Conservation (phyloP, 805 yeast species). For the Schwanniomyces occidentalis region DNA sequence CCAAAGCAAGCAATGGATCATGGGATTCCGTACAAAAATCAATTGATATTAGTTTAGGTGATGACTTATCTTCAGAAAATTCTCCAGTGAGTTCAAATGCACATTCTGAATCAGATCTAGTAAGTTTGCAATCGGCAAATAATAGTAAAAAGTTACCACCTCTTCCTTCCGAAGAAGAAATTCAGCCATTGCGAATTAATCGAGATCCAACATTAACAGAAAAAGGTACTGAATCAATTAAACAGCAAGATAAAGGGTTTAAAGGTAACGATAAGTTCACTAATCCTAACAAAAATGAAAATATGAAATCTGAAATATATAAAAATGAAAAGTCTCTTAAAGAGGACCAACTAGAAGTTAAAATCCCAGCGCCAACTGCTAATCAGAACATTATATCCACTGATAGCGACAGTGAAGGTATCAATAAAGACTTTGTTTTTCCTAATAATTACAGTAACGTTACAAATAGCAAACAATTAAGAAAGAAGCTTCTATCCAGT, state of each 20-base stretch:
- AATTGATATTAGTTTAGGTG: constrained; percentile 15
- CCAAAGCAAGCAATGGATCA: constrained; percentile 15
- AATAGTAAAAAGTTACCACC: too few species aligned
- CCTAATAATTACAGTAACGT: constrained; percentile 35
- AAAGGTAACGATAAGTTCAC: background rate
- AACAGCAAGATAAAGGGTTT: background rate
- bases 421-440: constrained; percentile 37
- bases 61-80: background rate
- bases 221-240: too few species aligned
- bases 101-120: background rate
- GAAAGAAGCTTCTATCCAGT: constrained; percentile 8
- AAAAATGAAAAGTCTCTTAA: background rate
- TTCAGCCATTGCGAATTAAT: constrained; percentile 15
- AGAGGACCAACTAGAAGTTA: background rate
- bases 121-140: too few species aligned
- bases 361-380: background rate
- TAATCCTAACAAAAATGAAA: background rate
- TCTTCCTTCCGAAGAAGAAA: too few species aligned
- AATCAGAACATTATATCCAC: background rate
- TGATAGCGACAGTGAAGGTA: constrained; percentile 33
- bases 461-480: constrained; percentile 28
- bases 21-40: constrained; percentile 33
- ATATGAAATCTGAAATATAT: background rate
- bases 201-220: constrained; percentile 3
- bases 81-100: background rate